phyloP scores from a whole-genome alignment of 805 yeast species.

The Metschnikowia vanudenii region DNA sequence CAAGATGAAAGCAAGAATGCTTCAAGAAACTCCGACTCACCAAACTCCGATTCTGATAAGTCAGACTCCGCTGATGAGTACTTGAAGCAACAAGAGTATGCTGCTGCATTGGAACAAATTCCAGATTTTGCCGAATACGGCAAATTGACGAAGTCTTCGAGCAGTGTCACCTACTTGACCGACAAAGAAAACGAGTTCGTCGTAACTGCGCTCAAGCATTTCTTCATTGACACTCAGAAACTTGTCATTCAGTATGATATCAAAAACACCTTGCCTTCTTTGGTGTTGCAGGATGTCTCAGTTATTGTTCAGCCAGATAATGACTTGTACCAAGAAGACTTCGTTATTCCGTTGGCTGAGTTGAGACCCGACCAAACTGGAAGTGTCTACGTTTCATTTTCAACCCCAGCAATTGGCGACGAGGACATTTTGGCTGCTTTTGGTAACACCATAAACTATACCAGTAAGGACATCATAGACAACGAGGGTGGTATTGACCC shows the following conservation, averaged over 20 bases:
- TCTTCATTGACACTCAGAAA: slow-evolving; percentile 64
- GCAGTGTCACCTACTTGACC: slow-evolving; percentile 62
- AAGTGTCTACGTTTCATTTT: slow-evolving; percentile 73
- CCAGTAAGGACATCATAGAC: slow-evolving; percentile 76
- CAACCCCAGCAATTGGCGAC: slow-evolving; percentile 52
- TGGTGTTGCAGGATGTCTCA: slow-evolving; percentile 72
- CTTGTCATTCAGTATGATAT: slow-evolving; percentile 80
- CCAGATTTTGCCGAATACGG: slow-evolving; percentile 79
- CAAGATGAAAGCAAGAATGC: slow-evolving; percentile 20
- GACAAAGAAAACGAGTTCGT: slow-evolving; percentile 93
- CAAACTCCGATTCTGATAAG: slow-evolving; percentile 23
- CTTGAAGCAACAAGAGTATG: slow-evolving; percentile 60
- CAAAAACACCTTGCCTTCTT: slow-evolving; percentile 78
- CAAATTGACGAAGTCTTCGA: slow-evolving; percentile 67
- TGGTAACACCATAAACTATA: slow-evolving; percentile 67
- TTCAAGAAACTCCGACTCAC: slow-evolving; percentile 3
- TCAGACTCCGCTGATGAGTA: slow-evolving; percentile 25
- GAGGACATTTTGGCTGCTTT: slow-evolving; percentile 45
- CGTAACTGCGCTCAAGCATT: slow-evolving; percentile 78
- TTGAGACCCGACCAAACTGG: slow-evolving; percentile 71
- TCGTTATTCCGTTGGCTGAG: slow-evolving; percentile 69
- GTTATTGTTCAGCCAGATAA: slow-evolving; percentile 65
- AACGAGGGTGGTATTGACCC: slow-evolving; percentile 63
- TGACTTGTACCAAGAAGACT: slow-evolving; percentile 61
- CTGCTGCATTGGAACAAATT: slow-evolving; percentile 65